These are phyloP conservation scores for Posidonia oceanica DNA, from an alignment of 116 monocot species.

Conservation along the genomic window DNA sequence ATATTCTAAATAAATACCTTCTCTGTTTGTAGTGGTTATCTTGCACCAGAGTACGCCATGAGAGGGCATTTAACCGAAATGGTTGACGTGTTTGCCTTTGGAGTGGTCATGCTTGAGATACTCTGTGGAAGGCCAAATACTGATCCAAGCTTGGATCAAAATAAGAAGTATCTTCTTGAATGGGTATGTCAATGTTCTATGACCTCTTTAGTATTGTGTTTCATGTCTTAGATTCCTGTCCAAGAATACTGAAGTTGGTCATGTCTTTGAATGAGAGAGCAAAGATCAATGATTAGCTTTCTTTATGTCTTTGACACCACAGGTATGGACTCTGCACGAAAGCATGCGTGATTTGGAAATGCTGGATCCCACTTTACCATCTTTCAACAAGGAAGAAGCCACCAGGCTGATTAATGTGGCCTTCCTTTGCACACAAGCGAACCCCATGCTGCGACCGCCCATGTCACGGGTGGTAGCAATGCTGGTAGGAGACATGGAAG, in stretches of 20 bases:
- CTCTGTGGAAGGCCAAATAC: neutral
- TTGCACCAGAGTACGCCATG: neutral
- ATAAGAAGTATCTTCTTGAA: neutral
- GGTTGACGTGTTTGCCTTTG: neutral
- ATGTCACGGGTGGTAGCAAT: neutral
- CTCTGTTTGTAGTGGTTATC: neutral
- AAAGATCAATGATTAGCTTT: too few relatives aligned
- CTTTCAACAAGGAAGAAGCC: neutral
- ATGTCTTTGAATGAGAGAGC: too few relatives aligned
- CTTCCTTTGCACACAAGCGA: neutral
- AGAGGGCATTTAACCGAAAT: neutral
- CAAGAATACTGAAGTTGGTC: too few relatives aligned
- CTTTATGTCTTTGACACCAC: too few relatives aligned
- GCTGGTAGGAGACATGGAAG: neutral
- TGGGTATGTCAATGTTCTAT: neutral
- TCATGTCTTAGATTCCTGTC: too few relatives aligned
- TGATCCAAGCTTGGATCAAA: neutral
- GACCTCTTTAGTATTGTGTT: too few relatives aligned
- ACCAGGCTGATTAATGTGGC: neutral
- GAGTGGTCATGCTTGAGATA: neutral
- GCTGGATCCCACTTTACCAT: neutral
- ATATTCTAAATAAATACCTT: too few relatives aligned
- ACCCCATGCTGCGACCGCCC: neutral
- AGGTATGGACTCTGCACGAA: neutral
- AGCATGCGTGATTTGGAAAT: neutral